Percentiles rank a stretch among this genome's conserved stretches.
Evolutionary conservation across 176 grass and related monocot genomes (phyloP).

Genomic region (Triticum turgidum): DNA sequence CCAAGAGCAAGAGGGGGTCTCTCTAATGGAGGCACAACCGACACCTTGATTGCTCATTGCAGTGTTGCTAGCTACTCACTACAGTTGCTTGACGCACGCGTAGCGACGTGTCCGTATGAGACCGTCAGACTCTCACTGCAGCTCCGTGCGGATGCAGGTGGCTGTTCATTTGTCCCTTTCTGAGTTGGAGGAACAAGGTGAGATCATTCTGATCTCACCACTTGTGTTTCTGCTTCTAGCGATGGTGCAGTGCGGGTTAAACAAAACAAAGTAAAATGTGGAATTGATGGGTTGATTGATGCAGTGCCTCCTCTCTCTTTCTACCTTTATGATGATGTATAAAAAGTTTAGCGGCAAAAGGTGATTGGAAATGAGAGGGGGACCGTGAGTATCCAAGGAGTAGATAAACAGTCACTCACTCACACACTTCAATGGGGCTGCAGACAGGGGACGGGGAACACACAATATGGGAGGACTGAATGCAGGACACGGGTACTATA

Average conservation of each 20-base stretch:
- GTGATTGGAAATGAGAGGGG: not conserved
- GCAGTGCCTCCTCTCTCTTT: not conserved
- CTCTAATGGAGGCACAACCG: not conserved
- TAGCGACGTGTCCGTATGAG: conserved; percentile 4
- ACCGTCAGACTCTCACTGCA: not conserved
- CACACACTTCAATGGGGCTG: not conserved
- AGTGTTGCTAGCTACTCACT: not conserved
- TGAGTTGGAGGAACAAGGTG: not conserved
- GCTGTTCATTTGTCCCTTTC: not conserved
- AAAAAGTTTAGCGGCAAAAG: conserved; percentile 29
- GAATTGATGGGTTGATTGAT: conserved; percentile 14
- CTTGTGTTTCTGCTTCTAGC: not conserved
- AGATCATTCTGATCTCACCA: not conserved
- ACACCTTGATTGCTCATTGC: not conserved
- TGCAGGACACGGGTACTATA: not conserved
- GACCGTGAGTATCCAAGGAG: conserved; percentile 42
- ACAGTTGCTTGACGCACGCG: not conserved
- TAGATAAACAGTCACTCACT: not conserved
- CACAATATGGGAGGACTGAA: conserved; percentile 8
- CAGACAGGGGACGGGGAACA: not conserved
- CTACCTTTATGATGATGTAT: not conserved
- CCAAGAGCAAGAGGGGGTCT: not conserved
- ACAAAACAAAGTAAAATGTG: not conserved
- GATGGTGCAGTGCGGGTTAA: not conserved
- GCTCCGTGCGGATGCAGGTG: not conserved